Evolutionary conservation across 2,329 filamentous ascomycete species (phyloP), one percentile per base, ranked within the genome.

Genomic region (Magnaporthiopsis poae): DNA sequence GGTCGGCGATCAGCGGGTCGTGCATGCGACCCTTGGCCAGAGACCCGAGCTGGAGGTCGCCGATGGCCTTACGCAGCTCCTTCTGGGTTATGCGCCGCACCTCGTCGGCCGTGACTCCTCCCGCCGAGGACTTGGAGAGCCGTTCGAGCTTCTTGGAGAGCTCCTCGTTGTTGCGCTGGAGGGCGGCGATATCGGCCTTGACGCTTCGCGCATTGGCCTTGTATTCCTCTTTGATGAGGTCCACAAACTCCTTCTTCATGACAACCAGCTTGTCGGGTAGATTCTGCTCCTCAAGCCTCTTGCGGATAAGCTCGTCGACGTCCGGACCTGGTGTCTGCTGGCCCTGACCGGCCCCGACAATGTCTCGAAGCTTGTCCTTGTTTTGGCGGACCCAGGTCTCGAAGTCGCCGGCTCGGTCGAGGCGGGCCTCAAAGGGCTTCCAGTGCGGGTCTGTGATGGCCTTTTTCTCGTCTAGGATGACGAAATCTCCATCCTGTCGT

Each of bases 311-410:
- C 62, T 77, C 73, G 13, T 75, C 73, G 7, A 84, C 69, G 18
- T 75, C 69, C 2, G 78, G 74, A 2, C 72, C 71, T 15, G 77
- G 61, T 1, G 77, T 69, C n/a, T 73, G 71, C 13, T 74, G n/a
- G 52, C 31, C 39, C 12, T 46, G 62, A 13, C 71, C 7, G 77
- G 68, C 13, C 65, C 68, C 27, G 69, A 63, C 59, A 15, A 52
- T 66, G 61, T 63, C 46, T 8, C 62, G 36, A 31, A 33, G 35
- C 27, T 78, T 77, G 11, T 76, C 74, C 18, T 81, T 73, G 72
- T 87, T 88, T 25, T 79, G 78, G 60, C 75, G 76, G 35, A 85
- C 72, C 81, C 84, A 88, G 0, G 77, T 75, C 27, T 81, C 73
- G 60, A 18, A 74, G 63, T 27, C 79, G 13, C 69, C 68, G 1